phyloP scores from a whole-genome alignment of 108 stramenopile genomes.

The Nannochloropsis oceanica region DNA sequence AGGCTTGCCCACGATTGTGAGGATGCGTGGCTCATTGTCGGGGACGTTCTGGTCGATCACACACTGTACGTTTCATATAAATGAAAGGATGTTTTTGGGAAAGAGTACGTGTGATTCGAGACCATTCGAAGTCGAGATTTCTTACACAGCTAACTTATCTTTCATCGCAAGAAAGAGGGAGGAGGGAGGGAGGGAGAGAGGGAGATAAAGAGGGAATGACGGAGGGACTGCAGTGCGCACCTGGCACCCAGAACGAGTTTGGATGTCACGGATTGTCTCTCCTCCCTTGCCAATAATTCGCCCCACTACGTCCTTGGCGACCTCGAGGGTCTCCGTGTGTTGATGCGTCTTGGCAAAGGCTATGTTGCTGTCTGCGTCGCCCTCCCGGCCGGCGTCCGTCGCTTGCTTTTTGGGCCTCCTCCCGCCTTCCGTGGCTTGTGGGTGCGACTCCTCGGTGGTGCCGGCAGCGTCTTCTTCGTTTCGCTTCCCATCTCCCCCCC shows the following conservation, averaged over 20 bases:
- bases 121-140: no score
- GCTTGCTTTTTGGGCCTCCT: not conserved
- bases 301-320: not conserved
- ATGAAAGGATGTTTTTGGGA: no score
- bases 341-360: not conserved
- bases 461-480: no score
- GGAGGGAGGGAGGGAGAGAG: no score
- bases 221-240: not conserved
- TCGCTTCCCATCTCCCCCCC: not conserved
- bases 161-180: no score
- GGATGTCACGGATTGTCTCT: slow-evolving; percentile 13
- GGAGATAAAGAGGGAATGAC: no score
- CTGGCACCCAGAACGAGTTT: slow-evolving; percentile 3
- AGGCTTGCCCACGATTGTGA: slow-evolving; percentile 2
- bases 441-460: no score
- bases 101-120: no score
- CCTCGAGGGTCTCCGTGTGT: not conserved
- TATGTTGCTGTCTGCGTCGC: not conserved
- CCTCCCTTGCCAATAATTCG: slow-evolving; percentile 12
- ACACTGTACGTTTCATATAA: not conserved
- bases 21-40: not conserved
- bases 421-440: no score
- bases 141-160: no score
- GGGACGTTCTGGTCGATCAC: slow-evolving; percentile 13
- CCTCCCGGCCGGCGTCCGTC: not conserved